Percentiles rank a stretch among this genome's conserved stretches.
These are phyloP conservation scores for Ulvella scutata DNA, from an alignment of 139 green algal species.

Conservation along the genomic window DNA sequence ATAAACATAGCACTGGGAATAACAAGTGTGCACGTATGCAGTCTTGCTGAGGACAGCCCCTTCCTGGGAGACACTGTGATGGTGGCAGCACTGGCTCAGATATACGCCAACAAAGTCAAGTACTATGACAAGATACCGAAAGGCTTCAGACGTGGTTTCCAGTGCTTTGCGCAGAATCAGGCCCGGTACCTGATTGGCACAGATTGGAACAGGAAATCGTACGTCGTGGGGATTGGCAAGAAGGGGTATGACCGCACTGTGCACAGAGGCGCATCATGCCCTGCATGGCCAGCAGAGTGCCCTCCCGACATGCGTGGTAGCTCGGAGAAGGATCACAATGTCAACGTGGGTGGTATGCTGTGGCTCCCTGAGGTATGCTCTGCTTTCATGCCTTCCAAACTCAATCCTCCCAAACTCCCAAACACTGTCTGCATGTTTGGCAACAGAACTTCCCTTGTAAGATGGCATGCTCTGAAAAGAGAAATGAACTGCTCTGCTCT, in stretches of 20 bases:
- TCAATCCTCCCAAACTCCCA: too few species aligned
- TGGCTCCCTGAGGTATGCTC: neutral
- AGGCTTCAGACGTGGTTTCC: neutral
- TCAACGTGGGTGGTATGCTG: neutral
- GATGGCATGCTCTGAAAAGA: too few species aligned
- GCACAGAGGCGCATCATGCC: neutral
- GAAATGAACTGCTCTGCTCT: too few species aligned
- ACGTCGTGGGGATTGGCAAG: neutral
- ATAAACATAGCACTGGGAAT: too few species aligned
- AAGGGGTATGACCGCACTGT: neutral
- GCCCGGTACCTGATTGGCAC: neutral
- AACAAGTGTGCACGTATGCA: too few species aligned
- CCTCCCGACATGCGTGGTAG: neutral
- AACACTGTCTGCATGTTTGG: too few species aligned
- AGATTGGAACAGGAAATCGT: neutral
- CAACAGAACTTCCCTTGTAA: too few species aligned
- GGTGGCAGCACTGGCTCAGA: neutral
- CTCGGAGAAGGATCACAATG: neutral
- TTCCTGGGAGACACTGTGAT: neutral
- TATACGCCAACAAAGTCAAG: neutral
- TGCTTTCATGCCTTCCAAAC: too few species aligned
- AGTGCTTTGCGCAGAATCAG: neutral
- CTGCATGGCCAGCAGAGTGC: neutral
- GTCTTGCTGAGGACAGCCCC: neutral
- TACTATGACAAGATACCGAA: neutral